Base-by-base conservation (phyloP, 148 eudicot species). In the Rhododendron williamsianum region DNA sequence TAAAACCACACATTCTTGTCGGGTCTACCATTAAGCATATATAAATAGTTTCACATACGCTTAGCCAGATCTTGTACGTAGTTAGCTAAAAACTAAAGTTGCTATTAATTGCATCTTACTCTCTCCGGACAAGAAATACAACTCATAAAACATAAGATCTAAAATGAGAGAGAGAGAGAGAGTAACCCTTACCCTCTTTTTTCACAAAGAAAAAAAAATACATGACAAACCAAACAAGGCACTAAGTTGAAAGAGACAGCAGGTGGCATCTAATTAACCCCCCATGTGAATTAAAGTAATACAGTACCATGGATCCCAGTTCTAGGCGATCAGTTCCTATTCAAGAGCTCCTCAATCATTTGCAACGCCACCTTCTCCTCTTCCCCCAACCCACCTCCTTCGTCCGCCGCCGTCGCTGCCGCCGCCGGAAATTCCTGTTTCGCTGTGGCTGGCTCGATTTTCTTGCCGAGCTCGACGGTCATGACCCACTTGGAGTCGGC, bases 291-390 rank as follows among this genome's bases (percentile, higher is more conserved):
- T 18, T 12, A 12, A 46, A 46, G 49, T 46, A 46, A 11, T 46
- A 1, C 43, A 41, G 43, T 9, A 54, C 6, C 0, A 52, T 9
- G 67, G 67, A 60, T 60, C 58, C 67, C 8, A 27, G 74, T 1
- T 12, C 38, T 6, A 41, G 3, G 43, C 12, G 43, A 56, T 86
- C 49, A 46, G 79, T 89, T 91, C 18, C 83, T 76, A 63, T 91
- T 92, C 0, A 93, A 89, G 27, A 93, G 90, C 78, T 93, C 95
- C 80, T 93, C 95, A 10, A 93, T 91, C 95, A 93, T 93, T 88
- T 93, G 93, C 86, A 93, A 83, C 38, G 95, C 93, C 67, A 91
- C 82, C 74, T 82, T 92, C 76, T 93, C 95, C 85, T 93, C 95
- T 33, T 93, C 95, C 74, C 87, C 90, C 52, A 91, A 46, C 4